Conservation (phyloP, 1,139 yeast genomes). For the Yamadazyma dendronema region DNA sequence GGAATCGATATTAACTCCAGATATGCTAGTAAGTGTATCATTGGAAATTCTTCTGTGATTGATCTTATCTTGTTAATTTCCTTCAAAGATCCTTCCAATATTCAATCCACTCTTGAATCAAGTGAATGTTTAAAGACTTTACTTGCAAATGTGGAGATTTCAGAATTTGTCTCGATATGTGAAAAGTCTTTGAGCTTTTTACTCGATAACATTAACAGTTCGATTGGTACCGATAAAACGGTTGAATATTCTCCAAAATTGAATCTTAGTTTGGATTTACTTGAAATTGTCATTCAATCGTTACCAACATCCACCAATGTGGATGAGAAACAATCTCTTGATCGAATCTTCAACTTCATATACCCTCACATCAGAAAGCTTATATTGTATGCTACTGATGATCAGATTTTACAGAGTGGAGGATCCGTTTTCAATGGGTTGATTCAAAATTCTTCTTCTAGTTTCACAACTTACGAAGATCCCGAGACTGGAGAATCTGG, state of each 20-base stretch:
- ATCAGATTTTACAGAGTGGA: slow-evolving; percentile 74
- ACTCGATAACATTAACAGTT: slow-evolving; percentile 32
- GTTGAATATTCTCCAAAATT: slow-evolving; percentile 57
- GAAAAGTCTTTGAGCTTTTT: slow-evolving; percentile 55
- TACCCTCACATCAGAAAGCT: slow-evolving; percentile 54
- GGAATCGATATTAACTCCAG: slow-evolving; percentile 47
- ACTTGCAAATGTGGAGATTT: slow-evolving; percentile 44
- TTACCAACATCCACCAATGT: slow-evolving; percentile 26
- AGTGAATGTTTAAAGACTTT: slow-evolving; percentile 58
- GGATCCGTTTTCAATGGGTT: slow-evolving; percentile 72
- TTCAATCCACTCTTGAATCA: slow-evolving; percentile 66
- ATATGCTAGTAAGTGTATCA: slow-evolving; percentile 30
- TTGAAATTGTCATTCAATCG: slow-evolving; percentile 54
- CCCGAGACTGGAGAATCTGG: slow-evolving; percentile 47
- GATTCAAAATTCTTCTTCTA: slow-evolving; percentile 49
- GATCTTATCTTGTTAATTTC: slow-evolving; percentile 63
- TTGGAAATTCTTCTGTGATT: slow-evolving; percentile 26
- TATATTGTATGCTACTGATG: slow-evolving; percentile 61
- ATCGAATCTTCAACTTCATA: slow-evolving; percentile 45
- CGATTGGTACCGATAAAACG: slow-evolving; percentile 12
- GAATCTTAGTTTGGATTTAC: slow-evolving; percentile 64
- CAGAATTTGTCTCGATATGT: slow-evolving; percentile 48
- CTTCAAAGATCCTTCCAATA: slow-evolving; percentile 71
- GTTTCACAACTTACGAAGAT: slow-evolving; percentile 40
- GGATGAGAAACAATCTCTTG: slow-evolving; percentile 43